A percentile compares a stretch with the other conserved stretches of the same genome.
These are phyloP conservation scores for Paramecium pentaurelia DNA, from an alignment of 73 alveolate species.

Conservation along the genomic window DNA sequence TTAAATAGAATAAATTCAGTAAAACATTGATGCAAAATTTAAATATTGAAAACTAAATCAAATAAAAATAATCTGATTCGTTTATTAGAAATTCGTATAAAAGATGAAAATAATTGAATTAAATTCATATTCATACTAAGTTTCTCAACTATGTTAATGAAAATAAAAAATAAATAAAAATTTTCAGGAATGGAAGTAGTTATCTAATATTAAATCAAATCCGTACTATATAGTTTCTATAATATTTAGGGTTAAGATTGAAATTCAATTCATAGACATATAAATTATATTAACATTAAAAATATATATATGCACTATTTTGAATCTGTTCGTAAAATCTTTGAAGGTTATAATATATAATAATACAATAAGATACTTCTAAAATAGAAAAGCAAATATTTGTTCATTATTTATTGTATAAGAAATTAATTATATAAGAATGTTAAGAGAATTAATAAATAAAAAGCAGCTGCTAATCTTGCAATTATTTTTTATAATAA, in stretches of 20 bases:
- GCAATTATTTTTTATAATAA: constrained; percentile 9
- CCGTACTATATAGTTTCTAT: neutral
- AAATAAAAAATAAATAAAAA: neutral
- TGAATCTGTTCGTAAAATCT: neutral
- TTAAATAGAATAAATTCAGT: too few species aligned
- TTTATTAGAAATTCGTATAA: too few species aligned
- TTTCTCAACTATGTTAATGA: too few species aligned
- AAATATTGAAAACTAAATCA: too few species aligned
- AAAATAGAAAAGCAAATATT: neutral
- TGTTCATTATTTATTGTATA: neutral
- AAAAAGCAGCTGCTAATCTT: constrained; percentile 51
- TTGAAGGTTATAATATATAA: neutral
- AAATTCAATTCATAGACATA: neutral
- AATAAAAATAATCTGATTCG: too few species aligned
- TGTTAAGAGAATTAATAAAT: constrained; percentile 13
- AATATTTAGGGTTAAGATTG: neutral
- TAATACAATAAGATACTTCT: neutral
- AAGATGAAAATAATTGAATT: too few species aligned
- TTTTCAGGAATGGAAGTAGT: neutral
- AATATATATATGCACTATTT: neutral
- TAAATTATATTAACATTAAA: neutral
- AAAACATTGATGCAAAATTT: too few species aligned
- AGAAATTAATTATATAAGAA: neutral
- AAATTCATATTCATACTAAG: too few species aligned
- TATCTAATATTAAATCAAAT: neutral